A percentile compares a stretch with the other conserved stretches of the same genome.
These are phyloP conservation scores for Tetrahymena borealis DNA, from an alignment of 73 alveolate species.

Conservation along the genomic window DNA sequence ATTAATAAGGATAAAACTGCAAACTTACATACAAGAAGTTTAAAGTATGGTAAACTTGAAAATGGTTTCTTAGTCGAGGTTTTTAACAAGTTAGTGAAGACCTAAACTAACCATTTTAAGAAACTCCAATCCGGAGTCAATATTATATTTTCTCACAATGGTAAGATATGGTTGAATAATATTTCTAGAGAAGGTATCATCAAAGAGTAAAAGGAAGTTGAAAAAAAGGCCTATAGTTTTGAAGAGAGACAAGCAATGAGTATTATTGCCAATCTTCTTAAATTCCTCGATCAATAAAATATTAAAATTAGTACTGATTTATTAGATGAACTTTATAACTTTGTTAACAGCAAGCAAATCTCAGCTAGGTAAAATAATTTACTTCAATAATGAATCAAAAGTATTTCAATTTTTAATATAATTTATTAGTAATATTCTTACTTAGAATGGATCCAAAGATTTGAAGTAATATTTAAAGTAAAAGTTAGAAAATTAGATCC, in stretches of 20 bases:
- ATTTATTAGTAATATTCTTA: not conserved
- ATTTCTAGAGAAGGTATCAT: not conserved
- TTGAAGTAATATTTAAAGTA: not conserved
- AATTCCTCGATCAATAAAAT: not conserved
- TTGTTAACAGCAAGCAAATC: not conserved
- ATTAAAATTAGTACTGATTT: not conserved
- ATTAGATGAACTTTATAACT: not conserved
- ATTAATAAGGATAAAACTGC: slow-evolving; percentile 44
- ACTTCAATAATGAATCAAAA: not conserved
- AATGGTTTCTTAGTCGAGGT: slow-evolving; percentile 40
- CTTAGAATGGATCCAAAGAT: not conserved
- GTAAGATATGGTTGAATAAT: not conserved
- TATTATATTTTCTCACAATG: not conserved
- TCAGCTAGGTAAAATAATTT: not conserved
- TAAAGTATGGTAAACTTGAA: slow-evolving; percentile 48
- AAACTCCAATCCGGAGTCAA: not conserved
- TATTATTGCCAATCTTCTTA: not conserved
- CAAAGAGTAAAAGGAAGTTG: not conserved
- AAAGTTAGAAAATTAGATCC: not conserved
- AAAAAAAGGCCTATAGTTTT: not conserved
- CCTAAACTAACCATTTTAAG: not conserved
- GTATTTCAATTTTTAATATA: not conserved
- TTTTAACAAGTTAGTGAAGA: not conserved
- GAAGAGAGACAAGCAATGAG: not conserved
- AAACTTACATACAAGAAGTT: slow-evolving; percentile 47